Conservation (phyloP, 441 rosid species). For the Erodium texanum region DNA sequence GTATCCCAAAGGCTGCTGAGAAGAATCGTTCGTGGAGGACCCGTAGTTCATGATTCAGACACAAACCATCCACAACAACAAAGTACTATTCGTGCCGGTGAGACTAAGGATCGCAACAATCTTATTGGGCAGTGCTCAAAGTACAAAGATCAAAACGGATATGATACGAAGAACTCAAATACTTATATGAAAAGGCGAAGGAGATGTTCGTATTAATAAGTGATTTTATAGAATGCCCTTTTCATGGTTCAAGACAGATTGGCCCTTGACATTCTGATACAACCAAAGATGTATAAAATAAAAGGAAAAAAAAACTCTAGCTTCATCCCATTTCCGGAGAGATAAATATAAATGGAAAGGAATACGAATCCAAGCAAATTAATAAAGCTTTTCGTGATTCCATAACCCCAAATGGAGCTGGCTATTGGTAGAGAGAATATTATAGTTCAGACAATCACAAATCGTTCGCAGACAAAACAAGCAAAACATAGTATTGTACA, state of each 20-base stretch:
- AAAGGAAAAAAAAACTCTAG: not conserved
- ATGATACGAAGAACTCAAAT: not conserved
- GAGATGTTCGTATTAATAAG: not conserved
- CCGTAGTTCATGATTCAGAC: not conserved
- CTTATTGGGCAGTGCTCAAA: no score
- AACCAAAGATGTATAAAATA: not conserved
- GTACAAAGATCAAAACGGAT: no score
- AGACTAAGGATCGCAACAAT: no score
- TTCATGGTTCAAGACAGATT: not conserved
- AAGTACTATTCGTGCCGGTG: no score
- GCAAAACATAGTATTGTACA: constrained; percentile 1
- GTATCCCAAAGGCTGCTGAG: not conserved
- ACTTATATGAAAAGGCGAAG: not conserved
- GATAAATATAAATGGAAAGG: not conserved
- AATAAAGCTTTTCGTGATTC: not conserved
- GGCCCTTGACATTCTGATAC: not conserved
- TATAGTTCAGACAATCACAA: not conserved
- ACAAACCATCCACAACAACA: not conserved
- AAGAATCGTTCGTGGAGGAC: not conserved
- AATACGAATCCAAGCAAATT: not conserved
- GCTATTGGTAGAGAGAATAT: constrained; percentile 1
- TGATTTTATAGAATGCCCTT: not conserved
- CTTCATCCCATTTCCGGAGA: not conserved
- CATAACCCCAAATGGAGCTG: not conserved
- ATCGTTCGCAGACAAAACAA: not conserved